Percentiles rank a stretch among this genome's conserved stretches.
phyloP scores from a whole-genome alignment of 179 eudicot genomes.

The Dionaea muscipula region DNA sequence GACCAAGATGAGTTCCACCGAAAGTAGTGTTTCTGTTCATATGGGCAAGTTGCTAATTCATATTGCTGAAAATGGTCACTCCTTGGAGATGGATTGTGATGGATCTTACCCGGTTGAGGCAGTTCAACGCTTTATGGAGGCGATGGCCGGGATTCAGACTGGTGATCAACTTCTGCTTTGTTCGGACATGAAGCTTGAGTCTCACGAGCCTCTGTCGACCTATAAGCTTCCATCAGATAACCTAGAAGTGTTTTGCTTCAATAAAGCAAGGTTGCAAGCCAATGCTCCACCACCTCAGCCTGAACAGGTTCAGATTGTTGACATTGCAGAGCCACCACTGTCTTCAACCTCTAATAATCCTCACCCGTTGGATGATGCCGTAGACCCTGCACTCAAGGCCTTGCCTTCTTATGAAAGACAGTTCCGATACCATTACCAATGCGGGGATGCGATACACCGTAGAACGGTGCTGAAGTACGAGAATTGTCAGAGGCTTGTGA shows the following conservation, averaged over 20 bases:
- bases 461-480: slow-evolving; percentile 40
- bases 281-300: slow-evolving; percentile 56
- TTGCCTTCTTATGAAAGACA: slow-evolving; percentile 88
- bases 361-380: slow-evolving; percentile 73
- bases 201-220: slow-evolving; percentile 46
- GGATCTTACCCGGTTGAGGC: slow-evolving; percentile 58
- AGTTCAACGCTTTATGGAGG: slow-evolving; percentile 51
- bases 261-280: slow-evolving; percentile 65
- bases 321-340: slow-evolving; percentile 44
- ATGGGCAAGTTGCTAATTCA: slow-evolving; percentile 68
- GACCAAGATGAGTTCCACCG: slow-evolving; percentile 51
- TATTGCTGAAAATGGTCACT: slow-evolving; percentile 84
- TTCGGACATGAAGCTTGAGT: slow-evolving; percentile 69
- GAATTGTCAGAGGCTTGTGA: slow-evolving; percentile 47
- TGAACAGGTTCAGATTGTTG: slow-evolving; percentile 44
- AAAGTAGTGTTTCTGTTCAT: slow-evolving; percentile 24
- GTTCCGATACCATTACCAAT: slow-evolving; percentile 78
- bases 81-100: slow-evolving; percentile 64
- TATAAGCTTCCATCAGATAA: slow-evolving; percentile 75
- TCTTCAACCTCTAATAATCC: slow-evolving; percentile 40
- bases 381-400: slow-evolving; percentile 87
- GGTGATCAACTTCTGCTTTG: slow-evolving; percentile 77
- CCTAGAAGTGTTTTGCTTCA: slow-evolving; percentile 66
- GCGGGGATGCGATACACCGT: slow-evolving; percentile 59
- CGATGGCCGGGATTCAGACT: slow-evolving; percentile 47